These are phyloP conservation scores for Suillus discolor DNA, from an alignment of 768 basidiomycete genomes.

Conservation along the genomic window DNA sequence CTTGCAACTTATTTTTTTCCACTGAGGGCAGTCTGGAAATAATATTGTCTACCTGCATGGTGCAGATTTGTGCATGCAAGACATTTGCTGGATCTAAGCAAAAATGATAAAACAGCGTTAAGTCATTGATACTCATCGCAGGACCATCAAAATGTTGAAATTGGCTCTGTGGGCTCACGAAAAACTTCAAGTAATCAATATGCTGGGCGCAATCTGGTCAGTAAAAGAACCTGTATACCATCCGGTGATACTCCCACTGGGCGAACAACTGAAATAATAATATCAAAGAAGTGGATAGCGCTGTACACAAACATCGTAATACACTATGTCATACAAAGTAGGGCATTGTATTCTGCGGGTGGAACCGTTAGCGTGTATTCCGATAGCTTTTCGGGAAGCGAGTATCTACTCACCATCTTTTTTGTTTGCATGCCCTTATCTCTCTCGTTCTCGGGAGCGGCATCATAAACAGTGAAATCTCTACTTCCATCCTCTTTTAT, in stretches of 20 bases:
- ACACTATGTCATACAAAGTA: slow-evolving; percentile 47
- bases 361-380: slow-evolving; percentile 1
- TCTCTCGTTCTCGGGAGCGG: slow-evolving; percentile 86
- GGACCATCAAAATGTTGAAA: neutral
- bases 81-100: neutral
- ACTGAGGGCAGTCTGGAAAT: neutral
- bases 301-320: slow-evolving; percentile 8
- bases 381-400: neutral
- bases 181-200: neutral
- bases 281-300: neutral
- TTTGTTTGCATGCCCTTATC: slow-evolving; percentile 79
- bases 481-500: slow-evolving; percentile 68
- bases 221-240: neutral
- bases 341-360: slow-evolving; percentile 51
- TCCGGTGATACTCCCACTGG: too few species aligned
- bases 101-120: neutral
- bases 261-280: neutral
- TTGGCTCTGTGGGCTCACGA: neutral
- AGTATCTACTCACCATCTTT: slow-evolving; percentile 57
- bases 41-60: neutral
- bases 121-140: neutral
- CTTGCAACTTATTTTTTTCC: neutral
- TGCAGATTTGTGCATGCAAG: neutral
- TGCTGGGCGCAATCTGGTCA: neutral
- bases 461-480: slow-evolving; percentile 81